Conservation (phyloP, 805 yeast species). For the Ogataea sp. region DNA sequence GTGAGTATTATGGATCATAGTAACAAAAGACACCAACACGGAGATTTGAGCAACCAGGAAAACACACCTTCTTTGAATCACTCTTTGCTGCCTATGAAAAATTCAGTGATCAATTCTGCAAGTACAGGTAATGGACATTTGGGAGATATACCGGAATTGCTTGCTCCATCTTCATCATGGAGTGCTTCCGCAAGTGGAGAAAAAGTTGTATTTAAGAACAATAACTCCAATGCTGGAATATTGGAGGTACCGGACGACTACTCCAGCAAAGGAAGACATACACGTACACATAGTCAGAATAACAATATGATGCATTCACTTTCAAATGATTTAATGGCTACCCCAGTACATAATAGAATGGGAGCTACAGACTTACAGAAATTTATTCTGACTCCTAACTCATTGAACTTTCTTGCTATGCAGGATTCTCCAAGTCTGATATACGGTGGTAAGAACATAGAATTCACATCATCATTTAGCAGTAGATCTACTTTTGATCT, state of each 20-base stretch:
- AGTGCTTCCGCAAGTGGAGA: conserved; percentile 34
- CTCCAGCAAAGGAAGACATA: too few relatives aligned
- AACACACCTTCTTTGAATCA: not conserved
- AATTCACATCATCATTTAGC: conserved; percentile 59
- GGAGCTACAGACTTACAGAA: not conserved
- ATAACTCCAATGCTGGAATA: not conserved
- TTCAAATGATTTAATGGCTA: not conserved
- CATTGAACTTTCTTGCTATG: not conserved
- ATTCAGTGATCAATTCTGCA: conserved; percentile 3
- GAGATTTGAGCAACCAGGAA: conserved; percentile 1
- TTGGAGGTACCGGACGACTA: too few relatives aligned
- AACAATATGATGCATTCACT: not conserved
- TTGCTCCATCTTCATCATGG: conserved; percentile 33
- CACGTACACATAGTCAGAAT: not conserved
- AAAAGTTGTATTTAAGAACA: conserved; percentile 16
- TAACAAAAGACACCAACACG: conserved; percentile 2
- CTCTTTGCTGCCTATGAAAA: conserved; percentile 5
- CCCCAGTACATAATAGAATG: not conserved
- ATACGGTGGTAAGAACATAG: conserved; percentile 29
- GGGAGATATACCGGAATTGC: conserved; percentile 26
- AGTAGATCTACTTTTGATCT: conserved; percentile 57
- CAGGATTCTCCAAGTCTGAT: conserved; percentile 18
- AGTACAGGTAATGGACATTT: conserved; percentile 6
- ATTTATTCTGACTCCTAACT: not conserved
- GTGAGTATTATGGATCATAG: too few relatives aligned